Percentiles rank a stretch among this genome's conserved stretches.
Conservation (phyloP, 768 basidiomycete genomes). For the Lanmaoa rubissima region DNA sequence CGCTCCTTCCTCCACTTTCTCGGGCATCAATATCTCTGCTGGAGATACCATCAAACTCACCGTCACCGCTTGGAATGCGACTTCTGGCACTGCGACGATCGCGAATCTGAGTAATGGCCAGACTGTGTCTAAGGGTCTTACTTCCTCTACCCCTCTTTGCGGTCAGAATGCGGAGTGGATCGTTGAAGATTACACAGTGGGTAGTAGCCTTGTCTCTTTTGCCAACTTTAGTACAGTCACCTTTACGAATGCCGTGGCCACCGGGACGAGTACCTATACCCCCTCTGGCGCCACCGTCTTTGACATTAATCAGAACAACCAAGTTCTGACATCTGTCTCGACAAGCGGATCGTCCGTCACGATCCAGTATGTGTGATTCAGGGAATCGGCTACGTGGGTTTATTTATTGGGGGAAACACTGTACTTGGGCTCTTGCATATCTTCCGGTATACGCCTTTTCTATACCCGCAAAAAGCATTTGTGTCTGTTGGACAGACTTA, state of each 20-base stretch:
- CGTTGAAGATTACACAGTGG: not conserved
- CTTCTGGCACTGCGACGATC: not conserved
- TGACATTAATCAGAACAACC: not conserved
- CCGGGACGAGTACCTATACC: not conserved
- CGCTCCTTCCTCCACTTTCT: not conserved
- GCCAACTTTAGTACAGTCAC: slow-evolving; percentile 6
- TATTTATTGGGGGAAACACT: not conserved
- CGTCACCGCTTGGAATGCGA: not conserved
- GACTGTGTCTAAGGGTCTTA: not conserved
- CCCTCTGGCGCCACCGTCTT: not conserved
- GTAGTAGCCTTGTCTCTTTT: not conserved
- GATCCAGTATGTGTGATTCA: not conserved
- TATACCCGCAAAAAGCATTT: no score
- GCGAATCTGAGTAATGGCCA: slow-evolving; percentile 1
- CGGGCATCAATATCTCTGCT: not conserved
- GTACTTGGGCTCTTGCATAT: no score
- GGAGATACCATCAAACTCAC: slow-evolving; percentile 8
- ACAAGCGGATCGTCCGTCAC: not conserved
- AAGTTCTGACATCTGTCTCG: slow-evolving; percentile 2
- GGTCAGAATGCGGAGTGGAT: slow-evolving; percentile 13
- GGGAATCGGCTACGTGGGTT: no score
- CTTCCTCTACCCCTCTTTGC: not conserved
- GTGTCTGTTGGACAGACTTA: no score
- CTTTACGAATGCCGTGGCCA: not conserved
- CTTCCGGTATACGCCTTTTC: no score